phyloP scores from a whole-genome alignment of 805 yeast genomes.

The Martiniozyma abietophila region DNA sequence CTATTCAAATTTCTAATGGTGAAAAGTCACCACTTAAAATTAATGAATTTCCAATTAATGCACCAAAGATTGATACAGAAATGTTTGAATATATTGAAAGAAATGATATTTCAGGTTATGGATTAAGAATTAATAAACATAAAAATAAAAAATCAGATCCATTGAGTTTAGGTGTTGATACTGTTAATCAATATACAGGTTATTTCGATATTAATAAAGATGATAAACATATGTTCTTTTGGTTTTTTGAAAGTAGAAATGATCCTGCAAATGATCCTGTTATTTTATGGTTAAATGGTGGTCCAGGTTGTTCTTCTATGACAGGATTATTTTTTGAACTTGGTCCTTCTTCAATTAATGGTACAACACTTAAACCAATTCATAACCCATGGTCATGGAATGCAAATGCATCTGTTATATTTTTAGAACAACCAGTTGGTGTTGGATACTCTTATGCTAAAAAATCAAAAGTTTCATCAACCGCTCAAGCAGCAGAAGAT shows the following conservation, averaged over 20 bases:
- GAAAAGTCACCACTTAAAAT: conserved; percentile 2
- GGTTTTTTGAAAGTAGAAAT: conserved; percentile 84
- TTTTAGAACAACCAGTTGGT: conserved; percentile 82
- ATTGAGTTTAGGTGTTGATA: conserved; percentile 63
- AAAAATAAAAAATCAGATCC: conserved; percentile 32
- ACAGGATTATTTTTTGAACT: conserved; percentile 82
- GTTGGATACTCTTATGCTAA: conserved; percentile 61
- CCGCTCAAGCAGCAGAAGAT: conserved; percentile 77
- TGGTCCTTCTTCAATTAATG: conserved; percentile 65
- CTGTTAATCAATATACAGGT: conserved; percentile 76
- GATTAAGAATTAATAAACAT: conserved; percentile 17
- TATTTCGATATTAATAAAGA: conserved; percentile 55
- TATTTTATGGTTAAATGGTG: conserved; percentile 87
- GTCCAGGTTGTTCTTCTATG: conserved; percentile 89
- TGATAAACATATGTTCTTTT: conserved; percentile 74
- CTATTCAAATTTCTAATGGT: conserved; percentile 1
- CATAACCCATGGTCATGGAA: conserved; percentile 80
- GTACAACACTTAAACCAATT: conserved; percentile 49
- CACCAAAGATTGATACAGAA: neutral
- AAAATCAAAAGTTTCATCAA: conserved; percentile 47
- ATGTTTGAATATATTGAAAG: conserved; percentile 6
- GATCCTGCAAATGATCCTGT: conserved; percentile 83
- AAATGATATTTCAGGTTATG: conserved; percentile 16
- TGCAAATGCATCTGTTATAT: conserved; percentile 73
- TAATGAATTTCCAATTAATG: conserved; percentile 5